Base-by-base conservation (phyloP, 1,284 basidiomycete genomes). In the Ustilago tritici region DNA sequence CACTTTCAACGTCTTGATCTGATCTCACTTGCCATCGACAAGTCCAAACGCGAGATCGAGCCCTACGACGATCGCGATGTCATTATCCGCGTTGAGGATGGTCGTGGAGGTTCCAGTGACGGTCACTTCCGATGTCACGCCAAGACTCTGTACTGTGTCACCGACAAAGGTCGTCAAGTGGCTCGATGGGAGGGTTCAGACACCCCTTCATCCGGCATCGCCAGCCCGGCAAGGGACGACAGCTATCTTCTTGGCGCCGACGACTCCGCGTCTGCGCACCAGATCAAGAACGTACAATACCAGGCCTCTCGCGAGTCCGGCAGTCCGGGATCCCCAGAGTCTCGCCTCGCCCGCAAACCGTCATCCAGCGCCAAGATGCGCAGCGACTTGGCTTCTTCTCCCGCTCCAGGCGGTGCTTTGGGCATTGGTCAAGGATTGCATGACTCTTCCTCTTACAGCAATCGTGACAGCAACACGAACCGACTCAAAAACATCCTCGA, bases 1-100 rank as follows among this genome's bases (percentile, higher is more conserved):
- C 97, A 99, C 84, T 98, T 99, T 84, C 95, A 98, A 54, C 92
- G 97, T 49, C 96, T 97, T 83, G 94, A 95, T 43, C 91, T 96
- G 78, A 93, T 99, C 86, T 88, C 89, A 12, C 89, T 98, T 41
- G 93, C 96, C 70, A 75, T 82, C 41, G 89, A 90, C 81, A 87
- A 87, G 66, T 87, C 87, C 5, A 82, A 81, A 52, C 76, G 75
- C 56, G 80, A 82, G 35, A 59, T 67, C 17, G 80, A 81, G 47
- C 61, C 68, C 4, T 80, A 81, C 53, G 82, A 81, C 41, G 63
- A 71, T 41, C 73, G 72, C 46, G 71, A 70, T 31, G 72, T 84
- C 52, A 68, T 77, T 40, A 77, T 84, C 28, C 74, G 80, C 28
- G 82, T 82, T 15, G 82, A 84, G 32, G 79, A 82, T 50, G 70